Conservation (phyloP, 2,329 filamentous ascomycete species). For the Penicillium sp. region DNA sequence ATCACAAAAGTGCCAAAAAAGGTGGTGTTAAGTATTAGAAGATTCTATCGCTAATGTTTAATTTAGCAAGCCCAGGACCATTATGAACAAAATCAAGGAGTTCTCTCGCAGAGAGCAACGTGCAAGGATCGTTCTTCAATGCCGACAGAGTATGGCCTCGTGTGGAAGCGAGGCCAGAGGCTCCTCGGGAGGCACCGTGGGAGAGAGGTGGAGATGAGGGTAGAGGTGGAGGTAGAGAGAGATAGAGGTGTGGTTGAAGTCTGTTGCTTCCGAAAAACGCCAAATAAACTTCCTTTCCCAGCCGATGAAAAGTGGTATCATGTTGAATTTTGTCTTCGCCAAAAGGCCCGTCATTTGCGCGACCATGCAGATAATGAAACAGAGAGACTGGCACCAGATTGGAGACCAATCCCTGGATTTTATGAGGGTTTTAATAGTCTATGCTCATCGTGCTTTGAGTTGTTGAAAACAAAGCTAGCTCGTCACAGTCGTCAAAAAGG, state of each 20-base stretch:
- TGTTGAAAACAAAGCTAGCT: slow-evolving; percentile 54
- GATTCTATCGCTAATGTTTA: slow-evolving; percentile 40
- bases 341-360: slow-evolving; percentile 35
- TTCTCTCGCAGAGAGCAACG: slow-evolving; percentile 6
- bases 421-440: slow-evolving; percentile 34
- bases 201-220: slow-evolving; percentile 25
- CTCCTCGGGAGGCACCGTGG: slow-evolving; percentile 12
- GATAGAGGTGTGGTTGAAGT: slow-evolving; percentile 40
- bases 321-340: slow-evolving; percentile 50
- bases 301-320: slow-evolving; percentile 49
- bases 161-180: slow-evolving; percentile 4
- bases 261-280: slow-evolving; percentile 45
- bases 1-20: slow-evolving; percentile 1
- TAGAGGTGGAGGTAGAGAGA: slow-evolving; percentile 19
- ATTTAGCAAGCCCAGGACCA: slow-evolving; percentile 33
- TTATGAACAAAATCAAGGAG: slow-evolving; percentile 4
- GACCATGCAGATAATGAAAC: slow-evolving; percentile 43
- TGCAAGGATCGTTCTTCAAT: slow-evolving; percentile 8
- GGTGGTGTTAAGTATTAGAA: slow-evolving; percentile 17
- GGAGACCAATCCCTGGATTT: slow-evolving; percentile 17
- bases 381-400: slow-evolving; percentile 26
- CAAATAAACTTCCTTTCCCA: slow-evolving; percentile 42
- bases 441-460: slow-evolving; percentile 48
- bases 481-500: slow-evolving; percentile 46
- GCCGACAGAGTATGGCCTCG: slow-evolving; percentile 5